These are phyloP conservation scores for Globisporangium yorkense DNA, from an alignment of 352 stramenopile genomes.

Conservation along the genomic window DNA sequence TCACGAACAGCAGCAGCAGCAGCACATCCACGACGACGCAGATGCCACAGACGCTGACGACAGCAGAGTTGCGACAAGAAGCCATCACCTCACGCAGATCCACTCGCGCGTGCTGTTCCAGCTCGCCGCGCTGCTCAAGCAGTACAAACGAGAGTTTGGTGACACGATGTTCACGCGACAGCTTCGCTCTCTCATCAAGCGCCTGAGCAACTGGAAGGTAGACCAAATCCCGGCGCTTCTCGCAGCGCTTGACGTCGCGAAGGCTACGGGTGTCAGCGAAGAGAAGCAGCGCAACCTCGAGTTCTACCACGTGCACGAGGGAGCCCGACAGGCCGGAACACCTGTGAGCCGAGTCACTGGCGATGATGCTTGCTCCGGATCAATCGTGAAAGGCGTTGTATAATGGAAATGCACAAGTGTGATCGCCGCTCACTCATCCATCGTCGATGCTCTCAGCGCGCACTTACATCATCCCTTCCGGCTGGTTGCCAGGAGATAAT, in stretches of 20 bases:
- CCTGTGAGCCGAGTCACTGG: no score
- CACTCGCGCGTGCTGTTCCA: conserved; percentile 46
- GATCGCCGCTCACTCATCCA: neutral
- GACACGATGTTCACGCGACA: conserved; percentile 35
- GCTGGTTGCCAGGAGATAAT: neutral
- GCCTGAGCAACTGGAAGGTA: conserved; percentile 36
- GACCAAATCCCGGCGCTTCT: conserved; percentile 23
- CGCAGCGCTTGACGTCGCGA: conserved; percentile 16
- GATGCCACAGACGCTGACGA: neutral
- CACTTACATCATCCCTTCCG: neutral
- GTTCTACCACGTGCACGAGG: conserved; percentile 49
- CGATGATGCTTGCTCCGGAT: no score
- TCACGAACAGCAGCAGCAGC: conserved; percentile 17
- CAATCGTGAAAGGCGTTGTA: no score
- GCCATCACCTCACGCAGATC: conserved; percentile 35
- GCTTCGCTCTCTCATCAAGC: conserved; percentile 18
- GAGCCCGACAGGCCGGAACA: neutral
- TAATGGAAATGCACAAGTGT: neutral
- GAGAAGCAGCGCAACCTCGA: conserved; percentile 65
- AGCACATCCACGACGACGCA: neutral
- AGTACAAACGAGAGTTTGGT: conserved; percentile 32
- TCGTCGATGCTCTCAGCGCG: neutral
- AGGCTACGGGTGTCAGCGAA: conserved; percentile 26
- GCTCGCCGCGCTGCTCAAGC: conserved; percentile 26
- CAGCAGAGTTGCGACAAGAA: neutral